Conservation (phyloP, 257 asterid genomes). For the Solanum neorickii region DNA sequence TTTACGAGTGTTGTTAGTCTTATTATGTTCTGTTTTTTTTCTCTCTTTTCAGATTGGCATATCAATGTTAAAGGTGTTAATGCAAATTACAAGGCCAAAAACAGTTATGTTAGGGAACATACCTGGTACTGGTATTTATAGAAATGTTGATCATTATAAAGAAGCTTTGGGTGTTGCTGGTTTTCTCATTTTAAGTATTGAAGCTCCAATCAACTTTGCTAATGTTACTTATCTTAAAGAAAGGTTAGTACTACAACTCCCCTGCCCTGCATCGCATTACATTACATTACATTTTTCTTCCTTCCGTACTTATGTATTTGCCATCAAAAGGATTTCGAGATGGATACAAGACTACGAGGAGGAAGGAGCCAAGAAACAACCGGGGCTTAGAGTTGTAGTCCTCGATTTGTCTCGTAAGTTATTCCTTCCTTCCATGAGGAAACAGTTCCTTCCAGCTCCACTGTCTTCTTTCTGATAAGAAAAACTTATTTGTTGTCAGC, state of each 20-base stretch:
- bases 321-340: conserved; percentile 46
- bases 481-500: conserved; percentile 23
- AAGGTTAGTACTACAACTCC: conserved; percentile 25
- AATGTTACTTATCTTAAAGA: conserved; percentile 79
- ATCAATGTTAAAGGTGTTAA: conserved; percentile 54
- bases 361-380: conserved; percentile 24
- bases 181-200: conserved; percentile 54
- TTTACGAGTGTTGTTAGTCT: background rate
- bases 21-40: background rate
- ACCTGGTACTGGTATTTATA: conserved; percentile 64
- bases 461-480: background rate
- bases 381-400: conserved; percentile 42
- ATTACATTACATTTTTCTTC: background rate
- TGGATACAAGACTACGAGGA: conserved; percentile 61
- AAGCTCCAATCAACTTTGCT: conserved; percentile 81
- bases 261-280: background rate
- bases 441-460: background rate
- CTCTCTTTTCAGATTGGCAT: conserved; percentile 45
- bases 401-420: conserved; percentile 71
- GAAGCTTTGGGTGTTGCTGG: conserved; percentile 56
- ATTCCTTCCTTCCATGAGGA: background rate
- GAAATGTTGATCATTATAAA: conserved; percentile 58
- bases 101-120: conserved; percentile 64
- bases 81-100: conserved; percentile 81
- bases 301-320: background rate